Base-by-base conservation (phyloP, 1,284 basidiomycete genomes). In the Neotropicomus parvogracilis region DNA sequence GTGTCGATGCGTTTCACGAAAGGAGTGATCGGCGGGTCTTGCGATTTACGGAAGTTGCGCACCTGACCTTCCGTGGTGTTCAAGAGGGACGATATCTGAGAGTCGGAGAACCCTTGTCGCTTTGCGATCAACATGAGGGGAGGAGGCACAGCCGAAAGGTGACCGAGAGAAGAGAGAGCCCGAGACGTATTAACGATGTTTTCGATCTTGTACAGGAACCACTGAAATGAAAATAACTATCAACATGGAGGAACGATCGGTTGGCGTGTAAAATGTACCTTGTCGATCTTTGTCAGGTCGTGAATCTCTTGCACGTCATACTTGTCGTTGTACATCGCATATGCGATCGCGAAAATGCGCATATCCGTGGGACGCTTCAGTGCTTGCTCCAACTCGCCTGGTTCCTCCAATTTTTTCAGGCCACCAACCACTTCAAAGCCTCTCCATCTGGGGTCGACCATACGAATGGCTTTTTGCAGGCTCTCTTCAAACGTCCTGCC, bases 1-100 rank as follows among this genome's bases (percentile, higher is more conserved):
- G 97, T 99, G 71, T 99, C 97, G 72, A 99, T 99, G 54, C 95
- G 91, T 75, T 99, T 99, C 67, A 99, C 97, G 70, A 95, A 99
- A 39, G 97, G 97, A 14, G 88, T 97, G 60, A 99, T 82, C 4
- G 50, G 62, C 1, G 60, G 60, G 44, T 86, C 83, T 53, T 90
- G 75, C 4, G 83, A 79, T 73, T 98, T 97, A 60, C 95, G 87
- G 66, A 86, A 78, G 2, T 82, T 80, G 53, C 97, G 92, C 37
- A 97, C 89, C 32, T 76, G 72, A 53, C 79, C 81, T 72, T 97
- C 94, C 10, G 78, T 82, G 17, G 79, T 76, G 48, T 75, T 68
- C 46, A 86, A 69, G 29, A 95, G 77, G 56, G 86, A 81, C 34
- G 91, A 88, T 56, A 99, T 95, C 69, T 99, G 95, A 16, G 78